Conservation (phyloP, 805 yeast species). For the Ogataea neopini region DNA sequence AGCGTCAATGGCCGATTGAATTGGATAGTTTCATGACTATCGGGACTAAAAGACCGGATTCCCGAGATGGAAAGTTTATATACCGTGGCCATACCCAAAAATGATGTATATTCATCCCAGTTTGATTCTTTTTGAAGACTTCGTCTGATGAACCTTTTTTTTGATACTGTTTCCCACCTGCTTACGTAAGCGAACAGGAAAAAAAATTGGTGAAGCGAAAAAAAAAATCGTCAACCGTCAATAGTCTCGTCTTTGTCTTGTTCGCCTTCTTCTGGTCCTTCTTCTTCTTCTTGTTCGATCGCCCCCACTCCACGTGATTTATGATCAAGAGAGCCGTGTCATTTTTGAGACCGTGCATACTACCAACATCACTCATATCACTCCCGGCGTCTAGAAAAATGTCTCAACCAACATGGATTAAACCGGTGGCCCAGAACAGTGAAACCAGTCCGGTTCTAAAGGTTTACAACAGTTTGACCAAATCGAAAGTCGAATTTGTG, state of each 20-base stretch:
- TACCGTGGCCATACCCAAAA: constrained; percentile 41
- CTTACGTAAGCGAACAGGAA: constrained; percentile 14
- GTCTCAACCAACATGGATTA: constrained; percentile 32
- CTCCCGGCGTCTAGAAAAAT: constrained; percentile 1
- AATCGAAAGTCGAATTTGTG: constrained; percentile 75
- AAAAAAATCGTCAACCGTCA: background rate
- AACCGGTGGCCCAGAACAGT: constrained; percentile 25
- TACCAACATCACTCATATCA: background rate
- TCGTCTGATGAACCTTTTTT: background rate
- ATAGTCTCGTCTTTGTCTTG: background rate
- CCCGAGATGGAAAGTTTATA: constrained; percentile 78
- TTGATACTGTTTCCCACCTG: background rate
- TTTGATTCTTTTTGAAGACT: background rate
- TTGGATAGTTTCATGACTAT: constrained; percentile 79
- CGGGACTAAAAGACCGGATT: constrained; percentile 87
- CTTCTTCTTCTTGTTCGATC: background rate
- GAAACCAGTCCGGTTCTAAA: constrained; percentile 47
- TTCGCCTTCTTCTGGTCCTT: background rate
- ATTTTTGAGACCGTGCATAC: background rate
- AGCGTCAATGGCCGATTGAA: constrained; percentile 89
- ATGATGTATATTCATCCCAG: background rate
- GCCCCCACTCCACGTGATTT: background rate
- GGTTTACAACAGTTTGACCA: constrained; percentile 80
- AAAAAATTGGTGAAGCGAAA: constrained; percentile 4
- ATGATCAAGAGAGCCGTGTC: constrained; percentile 5